A percentile compares a stretch with the other conserved stretches of the same genome.
phyloP scores from a whole-genome alignment of 768 basidiomycete genomes.

The Mycena crocata region DNA sequence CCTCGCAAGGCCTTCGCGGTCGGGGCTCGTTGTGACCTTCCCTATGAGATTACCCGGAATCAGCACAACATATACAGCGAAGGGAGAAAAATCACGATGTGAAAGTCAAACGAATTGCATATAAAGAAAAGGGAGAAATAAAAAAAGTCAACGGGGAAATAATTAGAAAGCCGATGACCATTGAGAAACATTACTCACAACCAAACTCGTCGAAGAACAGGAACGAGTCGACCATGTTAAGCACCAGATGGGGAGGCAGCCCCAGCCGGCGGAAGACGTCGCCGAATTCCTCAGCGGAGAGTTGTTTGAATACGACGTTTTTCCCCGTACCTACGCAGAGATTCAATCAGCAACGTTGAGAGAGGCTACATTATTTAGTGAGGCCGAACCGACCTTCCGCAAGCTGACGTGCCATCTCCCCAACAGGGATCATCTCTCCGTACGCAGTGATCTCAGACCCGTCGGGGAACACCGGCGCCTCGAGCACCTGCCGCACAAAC shows the following conservation, averaged over 20 bases:
- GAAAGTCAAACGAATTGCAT: too few species aligned
- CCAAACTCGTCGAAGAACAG: not conserved
- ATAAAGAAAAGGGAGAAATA: too few species aligned
- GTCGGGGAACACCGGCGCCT: slow-evolving; percentile 6
- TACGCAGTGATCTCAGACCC: not conserved
- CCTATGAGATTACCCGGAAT: not conserved
- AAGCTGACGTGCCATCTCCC: slow-evolving; percentile 8
- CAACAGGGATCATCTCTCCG: not conserved
- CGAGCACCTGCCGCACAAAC: slow-evolving; percentile 16
- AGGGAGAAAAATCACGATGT: too few species aligned
- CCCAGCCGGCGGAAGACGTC: not conserved
- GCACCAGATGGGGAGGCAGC: not conserved
- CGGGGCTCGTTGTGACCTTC: not conserved
- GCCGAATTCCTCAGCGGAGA: not conserved
- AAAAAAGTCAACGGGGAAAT: too few species aligned
- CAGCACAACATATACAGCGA: not conserved
- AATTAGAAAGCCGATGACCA: too few species aligned
- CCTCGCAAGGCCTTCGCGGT: not conserved
- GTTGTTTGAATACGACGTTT: slow-evolving; percentile 6
- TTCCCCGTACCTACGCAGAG: slow-evolving; percentile 5
- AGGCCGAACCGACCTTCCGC: slow-evolving; percentile 1
- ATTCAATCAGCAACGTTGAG: not conserved
- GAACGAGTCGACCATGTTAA: not conserved
- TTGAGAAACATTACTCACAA: not conserved
- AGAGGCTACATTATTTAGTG: not conserved